These are phyloP conservation scores for Aspergillus steynii DNA, from an alignment of 495 filamentous ascomycete genomes.

Conservation along the genomic window DNA sequence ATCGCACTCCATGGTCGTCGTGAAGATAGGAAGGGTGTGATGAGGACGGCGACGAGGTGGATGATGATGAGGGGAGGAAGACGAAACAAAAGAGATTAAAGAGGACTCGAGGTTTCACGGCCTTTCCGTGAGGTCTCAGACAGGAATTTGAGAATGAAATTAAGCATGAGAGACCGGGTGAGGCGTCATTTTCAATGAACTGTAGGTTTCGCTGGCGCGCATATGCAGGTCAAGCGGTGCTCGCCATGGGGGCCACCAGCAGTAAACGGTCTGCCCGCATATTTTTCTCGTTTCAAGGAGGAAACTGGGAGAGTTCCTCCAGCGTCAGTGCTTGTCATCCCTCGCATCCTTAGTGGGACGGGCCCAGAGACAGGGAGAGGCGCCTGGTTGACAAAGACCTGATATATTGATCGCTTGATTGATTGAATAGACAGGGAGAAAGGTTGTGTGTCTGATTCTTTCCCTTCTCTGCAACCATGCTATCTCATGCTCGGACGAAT, in stretches of 20 bases:
- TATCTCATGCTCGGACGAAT: slow-evolving; percentile 1
- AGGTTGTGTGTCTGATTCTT: slow-evolving; percentile 3
- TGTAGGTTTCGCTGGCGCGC: slow-evolving; percentile 14
- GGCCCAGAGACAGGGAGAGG: slow-evolving; percentile 1
- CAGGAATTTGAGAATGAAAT: slow-evolving; percentile 17
- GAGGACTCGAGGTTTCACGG: background rate
- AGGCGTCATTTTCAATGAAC: slow-evolving; percentile 31
- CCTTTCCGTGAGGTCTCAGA: slow-evolving; percentile 2
- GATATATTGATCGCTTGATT: background rate
- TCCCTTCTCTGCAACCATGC: background rate
- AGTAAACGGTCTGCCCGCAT: slow-evolving; percentile 26
- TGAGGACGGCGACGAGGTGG: slow-evolving; percentile 3
- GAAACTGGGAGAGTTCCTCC: slow-evolving; percentile 13
- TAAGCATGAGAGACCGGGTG: slow-evolving; percentile 18
- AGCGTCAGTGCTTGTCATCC: slow-evolving; percentile 14
- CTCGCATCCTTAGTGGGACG: slow-evolving; percentile 23
- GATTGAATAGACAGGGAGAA: slow-evolving; percentile 1
- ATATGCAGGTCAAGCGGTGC: slow-evolving; percentile 20
- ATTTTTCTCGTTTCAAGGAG: slow-evolving; percentile 29
- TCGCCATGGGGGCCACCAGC: slow-evolving; percentile 15
- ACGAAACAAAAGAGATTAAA: slow-evolving; percentile 1
- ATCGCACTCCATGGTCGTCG: slow-evolving; percentile 13
- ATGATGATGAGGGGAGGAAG: slow-evolving; percentile 2
- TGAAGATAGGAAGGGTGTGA: slow-evolving; percentile 1
- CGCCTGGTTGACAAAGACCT: slow-evolving; percentile 1